phyloP scores from a whole-genome alignment of 2,329 filamentous ascomycete species.

The Hysterium pulicare region DNA sequence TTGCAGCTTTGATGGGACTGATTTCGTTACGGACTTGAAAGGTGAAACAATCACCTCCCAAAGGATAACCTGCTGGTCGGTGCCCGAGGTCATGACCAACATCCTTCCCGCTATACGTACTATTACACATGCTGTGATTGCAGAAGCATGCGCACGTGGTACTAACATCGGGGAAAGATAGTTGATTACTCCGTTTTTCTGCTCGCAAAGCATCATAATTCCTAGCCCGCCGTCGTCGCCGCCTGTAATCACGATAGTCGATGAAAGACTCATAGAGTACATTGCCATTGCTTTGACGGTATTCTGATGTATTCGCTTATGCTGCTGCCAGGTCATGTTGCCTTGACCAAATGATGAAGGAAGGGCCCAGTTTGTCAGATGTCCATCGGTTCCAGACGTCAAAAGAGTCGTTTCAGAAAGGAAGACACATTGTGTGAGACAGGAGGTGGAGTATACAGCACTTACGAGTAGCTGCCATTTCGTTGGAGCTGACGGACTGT shows the following conservation, averaged over 20 bases:
- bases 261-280: constrained; percentile 24
- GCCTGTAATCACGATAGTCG: constrained; percentile 63
- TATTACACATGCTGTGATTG: constrained; percentile 58
- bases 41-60: constrained; percentile 37
- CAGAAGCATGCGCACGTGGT: constrained; percentile 65
- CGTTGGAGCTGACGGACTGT: no score
- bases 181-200: constrained; percentile 5
- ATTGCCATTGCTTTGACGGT: constrained; percentile 62
- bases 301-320: constrained; percentile 68
- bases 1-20: neutral
- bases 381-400: constrained; percentile 79
- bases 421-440: constrained; percentile 63
- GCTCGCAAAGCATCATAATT: constrained; percentile 46
- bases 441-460: constrained; percentile 52
- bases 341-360: neutral
- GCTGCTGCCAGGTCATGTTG: constrained; percentile 5
- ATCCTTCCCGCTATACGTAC: constrained; percentile 7
- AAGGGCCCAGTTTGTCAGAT: constrained; percentile 61
- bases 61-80: constrained; percentile 48
- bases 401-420: constrained; percentile 46
- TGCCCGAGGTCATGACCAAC: constrained; percentile 37
- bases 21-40: neutral
- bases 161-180: constrained; percentile 32
- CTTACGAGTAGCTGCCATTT: constrained; percentile 35
- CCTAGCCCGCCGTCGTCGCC: constrained; percentile 86